phyloP scores from a whole-genome alignment of 2,329 filamentous ascomycete genomes.

The Fusarium secorum region DNA sequence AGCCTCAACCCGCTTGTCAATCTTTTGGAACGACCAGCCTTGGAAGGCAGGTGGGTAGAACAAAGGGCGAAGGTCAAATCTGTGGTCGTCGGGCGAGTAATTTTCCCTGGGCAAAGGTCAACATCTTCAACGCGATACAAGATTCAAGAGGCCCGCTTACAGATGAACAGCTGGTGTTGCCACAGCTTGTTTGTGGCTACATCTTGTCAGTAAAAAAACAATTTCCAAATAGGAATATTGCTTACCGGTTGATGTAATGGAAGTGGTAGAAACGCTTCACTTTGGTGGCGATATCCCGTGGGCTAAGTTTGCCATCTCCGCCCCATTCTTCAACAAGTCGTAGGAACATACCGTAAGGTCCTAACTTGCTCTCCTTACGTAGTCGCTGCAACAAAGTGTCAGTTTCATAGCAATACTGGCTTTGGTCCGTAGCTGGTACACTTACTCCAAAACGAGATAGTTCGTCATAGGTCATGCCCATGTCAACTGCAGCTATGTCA shows the following conservation, averaged over 20 bases:
- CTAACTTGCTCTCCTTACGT: constrained; percentile 53
- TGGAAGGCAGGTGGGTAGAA: constrained; percentile 47
- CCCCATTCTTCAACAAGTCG: constrained; percentile 52
- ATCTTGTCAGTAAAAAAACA: neutral
- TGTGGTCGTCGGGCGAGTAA: constrained; percentile 41
- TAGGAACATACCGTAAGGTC: constrained; percentile 52
- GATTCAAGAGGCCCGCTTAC: neutral
- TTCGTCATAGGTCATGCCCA: constrained; percentile 55
- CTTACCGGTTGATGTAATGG: constrained; percentile 14
- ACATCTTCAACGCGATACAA: neutral
- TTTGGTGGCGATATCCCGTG: constrained; percentile 47
- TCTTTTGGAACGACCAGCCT: constrained; percentile 50
- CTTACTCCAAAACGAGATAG: constrained; percentile 49
- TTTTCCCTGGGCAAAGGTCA: neutral
- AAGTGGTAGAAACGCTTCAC: constrained; percentile 50
- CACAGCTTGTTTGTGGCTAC: constrained; percentile 19
- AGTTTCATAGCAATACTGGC: neutral
- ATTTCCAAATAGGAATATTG: neutral
- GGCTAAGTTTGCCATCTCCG: constrained; percentile 42
- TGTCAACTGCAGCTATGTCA: constrained; percentile 44
- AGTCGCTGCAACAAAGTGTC: constrained; percentile 29
- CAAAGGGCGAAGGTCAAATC: constrained; percentile 39
- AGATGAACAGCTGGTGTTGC: constrained; percentile 20
- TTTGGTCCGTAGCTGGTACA: neutral
- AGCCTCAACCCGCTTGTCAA: constrained; percentile 48